A percentile compares a stretch with the other conserved stretches of the same genome.
phyloP scores from a whole-genome alignment of 169 alveolate genomes.

The Plasmodium gonderi region DNA sequence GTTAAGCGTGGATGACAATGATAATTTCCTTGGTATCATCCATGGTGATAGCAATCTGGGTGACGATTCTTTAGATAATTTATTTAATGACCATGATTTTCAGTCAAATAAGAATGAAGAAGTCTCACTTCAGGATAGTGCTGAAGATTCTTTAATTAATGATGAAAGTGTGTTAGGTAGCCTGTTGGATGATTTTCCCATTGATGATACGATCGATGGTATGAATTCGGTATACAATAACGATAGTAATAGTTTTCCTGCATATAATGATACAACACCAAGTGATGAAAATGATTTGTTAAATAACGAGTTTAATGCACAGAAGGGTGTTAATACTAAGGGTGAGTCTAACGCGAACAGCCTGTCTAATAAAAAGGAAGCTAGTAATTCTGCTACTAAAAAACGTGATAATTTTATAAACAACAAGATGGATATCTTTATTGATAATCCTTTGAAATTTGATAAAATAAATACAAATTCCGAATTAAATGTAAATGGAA shows the following conservation, averaged over 20 bases:
- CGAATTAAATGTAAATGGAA: not conserved
- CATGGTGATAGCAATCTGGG: not conserved
- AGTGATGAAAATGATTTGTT: not conserved
- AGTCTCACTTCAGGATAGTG: not conserved
- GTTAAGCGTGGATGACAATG: not conserved
- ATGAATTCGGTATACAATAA: not conserved
- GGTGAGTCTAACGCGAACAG: not conserved
- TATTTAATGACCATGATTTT: not conserved
- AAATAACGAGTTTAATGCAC: not conserved
- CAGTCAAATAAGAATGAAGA: not conserved
- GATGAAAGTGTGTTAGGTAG: not conserved
- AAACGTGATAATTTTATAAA: not conserved
- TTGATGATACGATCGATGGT: not conserved
- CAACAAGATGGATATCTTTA: not conserved
- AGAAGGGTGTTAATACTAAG: not conserved
- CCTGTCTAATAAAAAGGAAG: not conserved
- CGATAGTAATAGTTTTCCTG: not conserved
- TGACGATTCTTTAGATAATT: not conserved
- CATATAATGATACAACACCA: not conserved
- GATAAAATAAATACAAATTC: not conserved
- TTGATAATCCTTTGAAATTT: not conserved
- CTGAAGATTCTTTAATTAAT: not conserved
- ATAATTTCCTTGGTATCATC: not conserved
- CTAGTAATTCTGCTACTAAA: not conserved
- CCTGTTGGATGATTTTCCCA: not conserved